Base-by-base conservation (phyloP, 1,284 basidiomycete species). In the Ceratobasidium sp. region DNA sequence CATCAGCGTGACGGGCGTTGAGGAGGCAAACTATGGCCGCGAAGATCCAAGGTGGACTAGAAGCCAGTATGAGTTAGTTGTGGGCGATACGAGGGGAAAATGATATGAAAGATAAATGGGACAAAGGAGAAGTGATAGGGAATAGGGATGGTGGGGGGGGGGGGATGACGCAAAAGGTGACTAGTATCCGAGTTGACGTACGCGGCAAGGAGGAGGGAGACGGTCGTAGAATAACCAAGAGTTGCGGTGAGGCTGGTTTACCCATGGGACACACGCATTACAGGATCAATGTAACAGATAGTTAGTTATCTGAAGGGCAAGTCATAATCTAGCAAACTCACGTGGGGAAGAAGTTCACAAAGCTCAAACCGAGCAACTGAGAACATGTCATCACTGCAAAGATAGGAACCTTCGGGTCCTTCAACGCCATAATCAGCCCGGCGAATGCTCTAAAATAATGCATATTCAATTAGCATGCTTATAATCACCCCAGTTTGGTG, bases 281-380 rank as follows among this genome's bases (percentile, higher is more conserved):
- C n/a, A n/a, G n/a, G n/a, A n/a, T n/a, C 58, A 64, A 58, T 73
- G 14, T 38, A 38, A 38, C 4, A 76, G 44, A 13, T 32, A 35
- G 47, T 28, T 16, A 6, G n/a, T 13, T 14, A 47, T 38, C 58
- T 44, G 43, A 44, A 9, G 58, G 38, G n/a, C 16, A 1, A 35
- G 23, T n/a, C 35, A 69, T 52, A n/a, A 18, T 4, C 18, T 38
- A 23, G 18, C 4, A 16, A 32, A 81, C 85, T 67, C 76, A 89
- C 87, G 89, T 90, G 16, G 88, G 89, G 82, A 91, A 93, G 83
- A 91, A 93, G 76, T 89, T 87, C 67, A 90, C 87, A 79, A 91
- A 92, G 55, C 88, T 89, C 32, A 91, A 81, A 0, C 90, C 90
- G 13, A 92, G 78, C 9, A 87, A 78, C 74, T 87, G 85, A 0